phyloP scores from a whole-genome alignment of 495 filamentous ascomycete genomes.

The Echria macrotheca region DNA sequence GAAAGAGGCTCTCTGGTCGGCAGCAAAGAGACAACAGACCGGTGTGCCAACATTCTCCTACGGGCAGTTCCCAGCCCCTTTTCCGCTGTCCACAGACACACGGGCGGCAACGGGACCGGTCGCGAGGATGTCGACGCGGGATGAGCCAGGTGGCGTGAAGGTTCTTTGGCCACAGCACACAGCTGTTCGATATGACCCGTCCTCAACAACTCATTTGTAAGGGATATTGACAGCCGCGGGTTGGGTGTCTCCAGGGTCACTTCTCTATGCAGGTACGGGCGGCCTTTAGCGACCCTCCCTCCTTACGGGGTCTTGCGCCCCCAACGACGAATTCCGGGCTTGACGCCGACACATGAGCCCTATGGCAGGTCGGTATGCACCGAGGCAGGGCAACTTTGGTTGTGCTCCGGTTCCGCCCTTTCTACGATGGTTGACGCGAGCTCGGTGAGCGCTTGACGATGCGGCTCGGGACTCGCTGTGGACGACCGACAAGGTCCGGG shows the following conservation, averaged over 20 bases:
- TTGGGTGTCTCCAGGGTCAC: conserved; percentile 5
- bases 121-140: conserved; percentile 6
- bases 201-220: conserved; percentile 13
- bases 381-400: too few relatives aligned
- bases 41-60: conserved; percentile 9
- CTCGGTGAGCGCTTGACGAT: too few relatives aligned
- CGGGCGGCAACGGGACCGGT: conserved; percentile 5
- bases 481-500: conserved; percentile 6
- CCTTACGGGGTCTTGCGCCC: conserved; percentile 1
- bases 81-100: conserved; percentile 3
- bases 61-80: too few relatives aligned
- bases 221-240: conserved; percentile 10
- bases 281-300: too few relatives aligned
- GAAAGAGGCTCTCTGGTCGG: not conserved
- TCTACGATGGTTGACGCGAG: not conserved
- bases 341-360: too few relatives aligned
- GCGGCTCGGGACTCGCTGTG: not conserved
- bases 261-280: conserved; percentile 18
- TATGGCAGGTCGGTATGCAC: too few relatives aligned
- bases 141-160: conserved; percentile 1
- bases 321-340: not conserved
- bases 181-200: conserved; percentile 9
- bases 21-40: not conserved
- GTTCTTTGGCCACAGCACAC: not conserved
- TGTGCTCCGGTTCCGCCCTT: too few relatives aligned